Percentiles rank a stretch among this genome's conserved stretches.
Conservation (phyloP, 192 early-diverging fungal genomes). For the Coemansia sp. region DNA sequence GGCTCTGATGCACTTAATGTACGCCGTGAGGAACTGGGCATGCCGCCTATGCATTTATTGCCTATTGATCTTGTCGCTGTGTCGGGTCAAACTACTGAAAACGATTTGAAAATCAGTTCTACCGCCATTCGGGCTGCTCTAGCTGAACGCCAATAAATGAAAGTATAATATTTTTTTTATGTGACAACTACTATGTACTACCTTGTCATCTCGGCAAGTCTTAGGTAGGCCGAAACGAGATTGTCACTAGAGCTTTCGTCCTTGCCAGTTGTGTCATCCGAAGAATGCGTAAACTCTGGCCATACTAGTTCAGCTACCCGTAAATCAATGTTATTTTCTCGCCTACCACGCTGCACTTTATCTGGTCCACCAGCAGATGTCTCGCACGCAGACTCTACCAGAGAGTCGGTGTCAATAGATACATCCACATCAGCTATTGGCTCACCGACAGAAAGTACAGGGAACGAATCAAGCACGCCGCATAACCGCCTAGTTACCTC, state of each 20-base stretch:
- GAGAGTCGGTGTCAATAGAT: neutral
- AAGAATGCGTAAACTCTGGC: conserved; percentile 1
- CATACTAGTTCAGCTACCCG: conserved; percentile 10
- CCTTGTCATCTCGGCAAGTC: conserved; percentile 11
- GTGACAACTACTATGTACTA: neutral
- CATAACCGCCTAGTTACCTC: conserved; percentile 43
- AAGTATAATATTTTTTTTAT: neutral
- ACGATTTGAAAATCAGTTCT: conserved; percentile 75
- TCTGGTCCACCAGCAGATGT: neutral
- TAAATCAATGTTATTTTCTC: conserved; percentile 7
- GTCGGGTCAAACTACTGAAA: conserved; percentile 40
- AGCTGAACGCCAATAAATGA: conserved; percentile 29
- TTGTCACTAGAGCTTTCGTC: conserved; percentile 4
- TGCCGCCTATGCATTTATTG: conserved; percentile 64
- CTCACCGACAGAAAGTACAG: neutral
- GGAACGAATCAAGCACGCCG: conserved; percentile 4
- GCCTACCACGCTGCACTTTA: neutral
- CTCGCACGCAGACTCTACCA: neutral
- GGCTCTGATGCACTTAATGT: conserved; percentile 82
- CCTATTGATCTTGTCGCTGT: conserved; percentile 71
- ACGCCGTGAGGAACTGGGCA: conserved; percentile 61
- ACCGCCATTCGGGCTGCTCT: conserved; percentile 67
- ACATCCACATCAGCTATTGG: no score
- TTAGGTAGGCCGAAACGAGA: conserved; percentile 36
- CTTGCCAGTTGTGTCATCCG: neutral